Percentiles rank a stretch among this genome's conserved stretches.
phyloP scores from a whole-genome alignment of 495 filamentous ascomycete genomes.

The Penicillium crystallinum region DNA sequence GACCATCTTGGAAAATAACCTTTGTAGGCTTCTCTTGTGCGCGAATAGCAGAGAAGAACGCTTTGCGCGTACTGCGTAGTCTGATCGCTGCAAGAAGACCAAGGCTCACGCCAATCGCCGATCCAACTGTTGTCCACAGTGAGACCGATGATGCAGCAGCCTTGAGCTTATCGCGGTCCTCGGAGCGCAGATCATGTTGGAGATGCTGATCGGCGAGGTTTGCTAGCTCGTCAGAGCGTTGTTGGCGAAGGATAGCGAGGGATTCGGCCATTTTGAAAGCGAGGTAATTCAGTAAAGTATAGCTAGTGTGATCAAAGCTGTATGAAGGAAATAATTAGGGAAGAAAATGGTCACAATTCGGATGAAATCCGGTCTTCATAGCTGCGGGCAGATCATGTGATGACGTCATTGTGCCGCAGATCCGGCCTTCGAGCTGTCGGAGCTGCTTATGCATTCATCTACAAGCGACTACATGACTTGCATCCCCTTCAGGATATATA shows the following conservation, averaged over 20 bases:
- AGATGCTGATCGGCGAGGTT: slow-evolving; percentile 59
- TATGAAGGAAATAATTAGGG: neutral
- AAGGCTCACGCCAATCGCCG: slow-evolving; percentile 53
- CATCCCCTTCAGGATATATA: no score
- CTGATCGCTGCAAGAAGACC: slow-evolving; percentile 55
- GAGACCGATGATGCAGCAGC: slow-evolving; percentile 49
- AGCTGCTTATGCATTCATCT: neutral
- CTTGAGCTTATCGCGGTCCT: slow-evolving; percentile 55
- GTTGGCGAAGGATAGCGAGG: slow-evolving; percentile 52
- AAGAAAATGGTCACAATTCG: neutral
- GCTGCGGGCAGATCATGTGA: neutral
- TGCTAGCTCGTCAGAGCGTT: slow-evolving; percentile 48
- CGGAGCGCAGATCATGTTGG: slow-evolving; percentile 53
- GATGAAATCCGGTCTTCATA: neutral
- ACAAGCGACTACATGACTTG: neutral
- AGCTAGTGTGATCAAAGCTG: neutral
- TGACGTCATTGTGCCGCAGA: neutral
- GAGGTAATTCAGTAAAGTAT: neutral
- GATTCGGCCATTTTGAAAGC: slow-evolving; percentile 39
- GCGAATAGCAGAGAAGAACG: slow-evolving; percentile 56
- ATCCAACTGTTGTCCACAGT: slow-evolving; percentile 52
- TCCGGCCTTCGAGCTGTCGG: neutral
- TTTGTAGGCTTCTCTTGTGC: slow-evolving; percentile 53
- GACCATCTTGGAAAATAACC: slow-evolving; percentile 57
- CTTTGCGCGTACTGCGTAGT: slow-evolving; percentile 46